phyloP scores from a whole-genome alignment of 495 filamentous ascomycete species.

The Cercophora sp. region DNA sequence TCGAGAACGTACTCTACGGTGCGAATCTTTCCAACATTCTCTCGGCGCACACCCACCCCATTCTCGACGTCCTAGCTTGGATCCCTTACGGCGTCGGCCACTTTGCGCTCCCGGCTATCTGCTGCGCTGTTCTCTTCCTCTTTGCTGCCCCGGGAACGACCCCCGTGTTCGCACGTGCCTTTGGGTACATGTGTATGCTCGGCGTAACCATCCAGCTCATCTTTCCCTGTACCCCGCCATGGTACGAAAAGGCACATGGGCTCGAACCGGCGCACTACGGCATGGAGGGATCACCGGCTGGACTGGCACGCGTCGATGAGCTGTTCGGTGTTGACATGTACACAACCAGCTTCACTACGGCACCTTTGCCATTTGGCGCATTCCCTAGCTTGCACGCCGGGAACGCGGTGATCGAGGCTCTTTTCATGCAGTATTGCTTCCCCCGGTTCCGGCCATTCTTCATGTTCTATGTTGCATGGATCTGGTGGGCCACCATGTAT shows the following conservation, averaged over 20 bases:
- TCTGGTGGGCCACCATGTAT: slow-evolving; percentile 99
- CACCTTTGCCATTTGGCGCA: slow-evolving; percentile 88
- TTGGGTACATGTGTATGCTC: slow-evolving; percentile 86
- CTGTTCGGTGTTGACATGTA: slow-evolving; percentile 87
- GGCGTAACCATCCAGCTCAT: slow-evolving; percentile 81
- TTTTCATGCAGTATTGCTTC: slow-evolving; percentile 92
- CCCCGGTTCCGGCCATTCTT: slow-evolving; percentile 72
- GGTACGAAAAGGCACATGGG: slow-evolving; percentile 90
- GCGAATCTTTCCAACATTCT: slow-evolving; percentile 94
- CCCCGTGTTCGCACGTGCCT: slow-evolving; percentile 78
- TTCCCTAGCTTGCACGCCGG: slow-evolving; percentile 90
- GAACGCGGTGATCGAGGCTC: slow-evolving; percentile 76
- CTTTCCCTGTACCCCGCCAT: slow-evolving; percentile 91
- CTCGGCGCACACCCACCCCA: slow-evolving; percentile 74
- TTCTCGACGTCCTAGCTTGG: slow-evolving; percentile 87
- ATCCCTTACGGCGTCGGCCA: slow-evolving; percentile 88
- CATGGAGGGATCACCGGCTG: slow-evolving; percentile 81
- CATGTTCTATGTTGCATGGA: slow-evolving; percentile 78
- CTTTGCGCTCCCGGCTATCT: slow-evolving; percentile 75
- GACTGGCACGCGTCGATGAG: slow-evolving; percentile 82
- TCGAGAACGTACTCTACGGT: slow-evolving; percentile 95
- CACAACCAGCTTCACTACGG: slow-evolving; percentile 82
- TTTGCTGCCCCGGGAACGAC: slow-evolving; percentile 82
- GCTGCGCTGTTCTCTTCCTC: slow-evolving; percentile 72
- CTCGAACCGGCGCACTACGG: slow-evolving; percentile 84